Evolutionary conservation across 192 early-diverging fungal species (phyloP).

Genomic region (Umbelopsis vinacea): DNA sequence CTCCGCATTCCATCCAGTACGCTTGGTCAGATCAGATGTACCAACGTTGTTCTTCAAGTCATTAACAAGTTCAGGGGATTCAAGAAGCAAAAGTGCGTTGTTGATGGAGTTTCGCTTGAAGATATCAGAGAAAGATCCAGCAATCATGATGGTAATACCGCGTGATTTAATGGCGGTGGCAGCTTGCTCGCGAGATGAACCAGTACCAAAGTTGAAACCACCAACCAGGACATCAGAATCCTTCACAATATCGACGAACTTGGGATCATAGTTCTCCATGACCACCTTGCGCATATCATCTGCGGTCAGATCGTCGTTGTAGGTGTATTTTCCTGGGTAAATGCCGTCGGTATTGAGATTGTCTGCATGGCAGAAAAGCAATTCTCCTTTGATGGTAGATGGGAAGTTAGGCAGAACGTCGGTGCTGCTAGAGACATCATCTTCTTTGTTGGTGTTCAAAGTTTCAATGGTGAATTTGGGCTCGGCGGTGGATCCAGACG

Average conservation of each 20-base stretch:
- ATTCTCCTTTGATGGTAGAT: slow-evolving; percentile 72
- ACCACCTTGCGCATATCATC: slow-evolving; percentile 93
- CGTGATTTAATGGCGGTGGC: slow-evolving; percentile 91
- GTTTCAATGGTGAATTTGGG: slow-evolving; percentile 42
- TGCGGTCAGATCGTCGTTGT: slow-evolving; percentile 90
- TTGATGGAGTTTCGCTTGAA: slow-evolving; percentile 99
- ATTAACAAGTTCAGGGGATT: slow-evolving; percentile 80
- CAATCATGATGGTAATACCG: slow-evolving; percentile 84
- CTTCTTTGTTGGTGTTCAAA: slow-evolving; percentile 17
- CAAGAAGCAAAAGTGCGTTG: slow-evolving; percentile 93
- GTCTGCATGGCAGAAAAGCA: slow-evolving; percentile 89
- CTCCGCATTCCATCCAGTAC: slow-evolving; percentile 76
- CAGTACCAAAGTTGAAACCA: slow-evolving; percentile 97
- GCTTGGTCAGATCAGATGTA: slow-evolving; percentile 61
- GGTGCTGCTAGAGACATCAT: slow-evolving; percentile 37
- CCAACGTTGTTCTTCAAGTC: slow-evolving; percentile 64
- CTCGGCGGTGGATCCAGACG: neutral
- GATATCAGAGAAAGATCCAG: slow-evolving; percentile 95
- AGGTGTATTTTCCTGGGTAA: slow-evolving; percentile 98
- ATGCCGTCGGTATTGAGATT: slow-evolving; percentile 99
- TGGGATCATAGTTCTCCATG: slow-evolving; percentile 98
- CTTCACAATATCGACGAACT: slow-evolving; percentile 72
- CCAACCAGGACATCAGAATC: slow-evolving; percentile 84
- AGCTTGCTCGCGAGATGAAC: slow-evolving; percentile 97
- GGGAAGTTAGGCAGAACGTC: slow-evolving; percentile 74